phyloP scores from a whole-genome alignment of 1,284 basidiomycete genomes.

The Ceratobasidium sp. region DNA sequence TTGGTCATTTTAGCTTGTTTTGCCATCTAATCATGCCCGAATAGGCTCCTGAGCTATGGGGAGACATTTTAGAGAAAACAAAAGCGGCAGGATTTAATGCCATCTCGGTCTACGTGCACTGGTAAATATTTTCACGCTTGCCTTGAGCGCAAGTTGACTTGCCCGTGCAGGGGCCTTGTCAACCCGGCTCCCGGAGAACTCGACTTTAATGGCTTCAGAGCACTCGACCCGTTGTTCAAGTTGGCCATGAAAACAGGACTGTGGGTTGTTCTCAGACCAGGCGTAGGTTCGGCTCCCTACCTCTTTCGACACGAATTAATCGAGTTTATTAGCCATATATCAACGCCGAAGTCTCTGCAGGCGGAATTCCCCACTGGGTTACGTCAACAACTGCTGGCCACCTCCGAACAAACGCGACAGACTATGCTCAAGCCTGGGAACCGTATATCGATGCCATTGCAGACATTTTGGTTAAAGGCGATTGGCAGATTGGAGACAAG shows the following conservation, averaged over 20 bases:
- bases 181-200: constrained; percentile 77
- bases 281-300: not conserved
- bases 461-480: constrained; percentile 39
- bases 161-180: constrained; percentile 70
- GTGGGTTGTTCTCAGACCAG: constrained; percentile 48
- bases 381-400: constrained; percentile 44
- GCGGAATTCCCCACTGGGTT: constrained; percentile 50
- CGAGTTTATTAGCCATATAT: constrained; percentile 45
- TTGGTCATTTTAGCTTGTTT: not conserved
- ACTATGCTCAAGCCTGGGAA: constrained; percentile 46
- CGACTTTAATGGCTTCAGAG: constrained; percentile 72
- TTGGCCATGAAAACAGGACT: constrained; percentile 50
- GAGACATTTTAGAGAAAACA: constrained; percentile 80
- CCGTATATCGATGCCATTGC: constrained; percentile 48
- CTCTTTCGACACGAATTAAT: not conserved
- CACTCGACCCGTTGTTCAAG: constrained; percentile 70
- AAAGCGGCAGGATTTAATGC: constrained; percentile 83
- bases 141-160: constrained; percentile 35
- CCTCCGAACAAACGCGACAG: constrained; percentile 47
- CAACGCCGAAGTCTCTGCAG: constrained; percentile 48
- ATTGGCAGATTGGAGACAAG: constrained; percentile 36
- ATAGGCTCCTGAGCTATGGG: constrained; percentile 67
- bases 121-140: constrained; percentile 42
- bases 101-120: constrained; percentile 70
- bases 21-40: not conserved